Evolutionary conservation across 371 early-diverging fungal species (phyloP), one percentile per base, ranked within the genome.

Genomic region (Lichtheimia hyalospora): DNA sequence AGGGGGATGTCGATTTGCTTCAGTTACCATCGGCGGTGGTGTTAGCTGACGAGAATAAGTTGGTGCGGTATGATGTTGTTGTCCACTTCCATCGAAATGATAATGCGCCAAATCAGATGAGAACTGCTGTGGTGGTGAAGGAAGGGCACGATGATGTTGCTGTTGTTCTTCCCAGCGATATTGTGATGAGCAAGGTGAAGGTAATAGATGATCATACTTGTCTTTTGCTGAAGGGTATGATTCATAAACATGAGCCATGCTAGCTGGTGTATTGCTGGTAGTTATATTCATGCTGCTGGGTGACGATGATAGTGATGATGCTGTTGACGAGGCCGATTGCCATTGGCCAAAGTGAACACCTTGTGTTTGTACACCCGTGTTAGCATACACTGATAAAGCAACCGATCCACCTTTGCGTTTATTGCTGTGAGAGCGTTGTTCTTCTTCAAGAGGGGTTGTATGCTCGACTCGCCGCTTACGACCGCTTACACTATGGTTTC

Each of bases 321-420:
- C 13, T 6, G 56, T 42, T 23, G 56, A 43, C 3, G 56, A 43
- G 7, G 43, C 20, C n/a, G 56, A 34, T 49, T 64, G 62, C 60
- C 62, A 59, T n/a, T 52, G 57, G 21, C 61, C 66, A 40, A 62
- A 68, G 20, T 63, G 64, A 23, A 64, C 64, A 28, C 60, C 68
- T 18, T 54, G 60, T 5, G 54, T 60, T 25, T 59, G 42, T 20
- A 60, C 24, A 25, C 42, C 40, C 10, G 44, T 23, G 25, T 60
- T 23, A n/a, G 64, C 63, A 49, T 60, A 60, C 6, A 50, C 44
- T 10, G 61, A 56, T n/a, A 49, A 21, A 14, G 54, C 28, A 24
- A 57, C 34, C 18, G 51, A 21, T 16, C 57, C 52, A 34, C 34
- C 57, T 18, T 57, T 34, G 15, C 42, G 61, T 53, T 48, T 61